A percentile compares a stretch with the other conserved stretches of the same genome.
phyloP scores from a whole-genome alignment of 768 basidiomycete genomes.

The Auricularia heimuer region DNA sequence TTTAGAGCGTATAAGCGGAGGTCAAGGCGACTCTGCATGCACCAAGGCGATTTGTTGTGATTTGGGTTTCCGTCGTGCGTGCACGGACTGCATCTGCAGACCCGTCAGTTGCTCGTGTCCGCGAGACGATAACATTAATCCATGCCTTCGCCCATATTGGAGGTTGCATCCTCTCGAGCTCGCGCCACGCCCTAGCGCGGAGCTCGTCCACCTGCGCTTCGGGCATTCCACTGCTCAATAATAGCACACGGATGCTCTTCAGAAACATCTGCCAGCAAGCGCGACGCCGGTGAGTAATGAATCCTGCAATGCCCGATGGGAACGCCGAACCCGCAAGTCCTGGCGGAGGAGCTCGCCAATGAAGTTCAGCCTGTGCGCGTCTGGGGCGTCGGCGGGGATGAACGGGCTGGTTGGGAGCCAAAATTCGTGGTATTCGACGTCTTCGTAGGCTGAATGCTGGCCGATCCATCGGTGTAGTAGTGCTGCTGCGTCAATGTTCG shows the following conservation, averaged over 20 bases:
- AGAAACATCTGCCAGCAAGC: neutral
- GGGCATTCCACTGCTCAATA: neutral
- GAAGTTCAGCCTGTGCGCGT: neutral
- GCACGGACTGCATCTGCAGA: neutral
- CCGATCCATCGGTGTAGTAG: slow-evolving; percentile 46
- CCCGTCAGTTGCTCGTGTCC: neutral
- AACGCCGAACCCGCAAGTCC: neutral
- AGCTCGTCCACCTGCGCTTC: neutral
- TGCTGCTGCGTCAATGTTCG: slow-evolving; percentile 50
- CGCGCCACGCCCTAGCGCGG: neutral
- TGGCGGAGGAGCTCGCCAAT: neutral
- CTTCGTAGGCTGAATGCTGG: slow-evolving; percentile 47
- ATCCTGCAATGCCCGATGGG: neutral
- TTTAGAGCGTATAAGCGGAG: too few relatives aligned
- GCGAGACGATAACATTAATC: neutral
- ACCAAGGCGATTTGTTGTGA: too few relatives aligned
- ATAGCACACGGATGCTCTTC: neutral
- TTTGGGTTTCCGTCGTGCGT: neutral
- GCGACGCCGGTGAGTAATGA: neutral
- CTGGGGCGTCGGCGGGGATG: neutral
- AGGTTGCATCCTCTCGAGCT: neutral
- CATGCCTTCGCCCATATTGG: neutral
- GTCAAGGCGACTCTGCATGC: too few relatives aligned
- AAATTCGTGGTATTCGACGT: slow-evolving; percentile 45
- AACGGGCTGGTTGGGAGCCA: slow-evolving; percentile 55